These are phyloP conservation scores for Xylariaceae sp. DNA, from an alignment of 2,329 filamentous ascomycete genomes.

Conservation along the genomic window DNA sequence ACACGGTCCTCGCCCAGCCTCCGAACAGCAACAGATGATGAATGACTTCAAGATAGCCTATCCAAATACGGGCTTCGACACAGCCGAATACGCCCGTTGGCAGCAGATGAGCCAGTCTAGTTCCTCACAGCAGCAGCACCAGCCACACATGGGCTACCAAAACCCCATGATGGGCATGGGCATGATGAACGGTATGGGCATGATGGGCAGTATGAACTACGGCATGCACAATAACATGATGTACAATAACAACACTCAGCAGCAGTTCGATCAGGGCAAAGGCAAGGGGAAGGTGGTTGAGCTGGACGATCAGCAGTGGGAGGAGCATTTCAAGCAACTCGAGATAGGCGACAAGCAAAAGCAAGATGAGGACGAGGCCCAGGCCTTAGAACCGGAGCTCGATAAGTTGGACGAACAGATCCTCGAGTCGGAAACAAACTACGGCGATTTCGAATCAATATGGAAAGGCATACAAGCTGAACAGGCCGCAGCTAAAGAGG, in stretches of 20 bases:
- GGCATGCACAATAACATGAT: slow-evolving; percentile 56
- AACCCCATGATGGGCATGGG: slow-evolving; percentile 58
- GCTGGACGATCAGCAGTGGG: slow-evolving; percentile 91
- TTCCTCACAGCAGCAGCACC: slow-evolving; percentile 50
- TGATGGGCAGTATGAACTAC: slow-evolving; percentile 49
- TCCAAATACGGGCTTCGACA: slow-evolving; percentile 61
- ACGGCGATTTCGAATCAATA: slow-evolving; percentile 85
- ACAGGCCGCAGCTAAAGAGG: slow-evolving; percentile 64
- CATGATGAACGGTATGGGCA: slow-evolving; percentile 46
- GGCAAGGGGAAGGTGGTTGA: slow-evolving; percentile 93
- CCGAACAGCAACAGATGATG: slow-evolving; percentile 64
- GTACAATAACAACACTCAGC: slow-evolving; percentile 29
- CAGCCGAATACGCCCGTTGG: slow-evolving; percentile 85
- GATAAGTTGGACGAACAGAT: slow-evolving; percentile 72
- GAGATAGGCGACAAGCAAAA: slow-evolving; percentile 40
- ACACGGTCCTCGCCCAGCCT: slow-evolving; percentile 5
- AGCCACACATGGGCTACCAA: slow-evolving; percentile 54
- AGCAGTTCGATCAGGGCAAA: slow-evolving; percentile 41
- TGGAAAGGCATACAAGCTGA: slow-evolving; percentile 80
- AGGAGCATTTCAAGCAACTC: slow-evolving; percentile 90
- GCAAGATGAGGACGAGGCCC: slow-evolving; percentile 56
- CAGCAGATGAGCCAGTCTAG: slow-evolving; percentile 63
- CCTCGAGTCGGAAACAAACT: slow-evolving; percentile 66
- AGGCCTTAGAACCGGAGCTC: slow-evolving; percentile 79
- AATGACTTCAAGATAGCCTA: slow-evolving; percentile 57